Conservation (phyloP, 352 stramenopile genomes). For the Phytophthora lateralis region DNA sequence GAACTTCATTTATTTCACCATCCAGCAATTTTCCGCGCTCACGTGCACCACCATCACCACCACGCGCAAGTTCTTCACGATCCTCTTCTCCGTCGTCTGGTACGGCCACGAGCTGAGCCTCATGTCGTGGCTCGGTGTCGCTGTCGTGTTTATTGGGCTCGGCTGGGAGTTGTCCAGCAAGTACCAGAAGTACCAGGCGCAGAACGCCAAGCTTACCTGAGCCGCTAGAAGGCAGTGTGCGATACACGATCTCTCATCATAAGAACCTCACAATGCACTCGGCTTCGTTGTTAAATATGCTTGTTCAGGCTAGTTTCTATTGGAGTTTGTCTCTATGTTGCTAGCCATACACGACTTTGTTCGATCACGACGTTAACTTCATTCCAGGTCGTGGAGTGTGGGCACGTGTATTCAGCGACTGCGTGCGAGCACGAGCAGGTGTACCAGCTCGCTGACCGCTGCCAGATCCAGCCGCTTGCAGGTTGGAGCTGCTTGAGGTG, state of each 20-base stretch:
- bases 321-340: constrained; percentile 5
- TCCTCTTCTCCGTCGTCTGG: constrained; percentile 97
- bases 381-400: constrained; percentile 23
- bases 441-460: constrained; percentile 24
- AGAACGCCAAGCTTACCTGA: constrained; percentile 47
- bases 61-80: constrained; percentile 99
- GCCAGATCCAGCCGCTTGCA: constrained; percentile 8
- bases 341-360: constrained; percentile 3
- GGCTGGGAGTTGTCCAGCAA: constrained; percentile 87
- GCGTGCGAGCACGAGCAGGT: constrained; percentile 39
- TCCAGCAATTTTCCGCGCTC: constrained; percentile 97
- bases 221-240: constrained; percentile 8
- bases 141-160: constrained; percentile 91
- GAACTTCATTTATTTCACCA: constrained; percentile 99
- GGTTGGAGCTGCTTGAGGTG: constrained; percentile 28
- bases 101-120: constrained; percentile 94
- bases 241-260: constrained; percentile 29
- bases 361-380: constrained; percentile 6
- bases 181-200: constrained; percentile 83
- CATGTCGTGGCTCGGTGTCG: constrained; percentile 92
- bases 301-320: not conserved
- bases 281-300: constrained; percentile 17
- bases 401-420: constrained; percentile 34
- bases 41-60: constrained; percentile 99
- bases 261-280: constrained; percentile 33